Percentiles rank a stretch among this genome's conserved stretches.
These are phyloP conservation scores for Eutypa lata DNA, from an alignment of 2,329 filamentous ascomycete species.

Conservation along the genomic window DNA sequence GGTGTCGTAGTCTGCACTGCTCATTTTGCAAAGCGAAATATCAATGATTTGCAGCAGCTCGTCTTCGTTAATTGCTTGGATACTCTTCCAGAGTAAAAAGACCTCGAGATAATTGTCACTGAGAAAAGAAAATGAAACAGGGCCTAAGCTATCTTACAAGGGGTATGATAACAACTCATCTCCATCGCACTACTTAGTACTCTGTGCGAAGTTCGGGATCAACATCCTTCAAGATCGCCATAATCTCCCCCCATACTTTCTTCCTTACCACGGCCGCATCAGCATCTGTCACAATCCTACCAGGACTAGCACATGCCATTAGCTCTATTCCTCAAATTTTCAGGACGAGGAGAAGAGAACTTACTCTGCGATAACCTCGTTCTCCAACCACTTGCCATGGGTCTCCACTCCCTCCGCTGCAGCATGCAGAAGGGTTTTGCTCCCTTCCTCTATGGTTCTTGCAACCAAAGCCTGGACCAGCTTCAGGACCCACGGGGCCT, in stretches of 20 bases:
- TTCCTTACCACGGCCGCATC: background rate
- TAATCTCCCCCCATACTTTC: background rate
- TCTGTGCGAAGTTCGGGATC: background rate
- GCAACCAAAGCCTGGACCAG: background rate
- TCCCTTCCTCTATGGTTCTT: background rate
- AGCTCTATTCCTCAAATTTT: background rate
- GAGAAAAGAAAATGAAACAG: too few species aligned
- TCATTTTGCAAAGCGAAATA: too few species aligned
- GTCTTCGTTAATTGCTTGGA: too few species aligned
- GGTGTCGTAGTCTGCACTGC: too few species aligned
- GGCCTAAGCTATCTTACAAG: too few species aligned
- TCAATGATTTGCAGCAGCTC: too few species aligned
- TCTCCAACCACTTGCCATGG: background rate
- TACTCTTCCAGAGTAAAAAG: too few species aligned
- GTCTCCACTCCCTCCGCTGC: background rate
- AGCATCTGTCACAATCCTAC: background rate
- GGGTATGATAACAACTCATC: background rate
- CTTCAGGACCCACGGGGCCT: background rate
- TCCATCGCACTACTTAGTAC: background rate
- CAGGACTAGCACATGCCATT: background rate
- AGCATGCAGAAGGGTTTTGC: background rate
- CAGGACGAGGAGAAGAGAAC: background rate
- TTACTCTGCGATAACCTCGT: background rate
- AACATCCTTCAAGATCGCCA: background rate
- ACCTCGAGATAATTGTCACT: too few species aligned